Percentiles rank a stretch among this genome's conserved stretches.
phyloP scores from a whole-genome alignment of 1,284 basidiomycete species.

The Ustilago xerochloae region DNA sequence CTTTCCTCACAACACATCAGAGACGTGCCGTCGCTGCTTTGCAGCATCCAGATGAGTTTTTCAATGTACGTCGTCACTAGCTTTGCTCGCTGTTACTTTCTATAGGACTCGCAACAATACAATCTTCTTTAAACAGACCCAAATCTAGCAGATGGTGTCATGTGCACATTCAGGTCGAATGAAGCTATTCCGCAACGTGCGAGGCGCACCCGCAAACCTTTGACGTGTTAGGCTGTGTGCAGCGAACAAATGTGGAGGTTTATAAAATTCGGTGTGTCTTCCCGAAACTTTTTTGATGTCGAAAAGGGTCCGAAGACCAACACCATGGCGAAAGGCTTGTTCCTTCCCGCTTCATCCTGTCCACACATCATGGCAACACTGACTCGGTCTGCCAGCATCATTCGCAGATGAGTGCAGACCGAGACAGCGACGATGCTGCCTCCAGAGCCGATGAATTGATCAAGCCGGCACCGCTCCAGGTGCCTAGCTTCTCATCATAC shows the following conservation, averaged over 20 bases:
- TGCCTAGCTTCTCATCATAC: slow-evolving; percentile 14
- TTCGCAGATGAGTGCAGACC: slow-evolving; percentile 26
- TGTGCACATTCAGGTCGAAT: no score
- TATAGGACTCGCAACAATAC: background rate
- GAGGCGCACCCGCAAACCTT: no score
- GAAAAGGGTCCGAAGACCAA: slow-evolving; percentile 5
- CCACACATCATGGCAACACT: no score
- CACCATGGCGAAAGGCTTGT: background rate
- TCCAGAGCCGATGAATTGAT: no score
- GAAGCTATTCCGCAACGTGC: no score
- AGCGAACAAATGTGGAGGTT: background rate
- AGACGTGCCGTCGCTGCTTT: slow-evolving; percentile 91
- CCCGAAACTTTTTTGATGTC: slow-evolving; percentile 4
- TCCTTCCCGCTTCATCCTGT: no score
- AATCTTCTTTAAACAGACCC: no score
- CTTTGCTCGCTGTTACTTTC: no score
- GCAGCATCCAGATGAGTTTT: slow-evolving; percentile 90
- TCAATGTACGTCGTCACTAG: slow-evolving; percentile 67
- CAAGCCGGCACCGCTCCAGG: background rate
- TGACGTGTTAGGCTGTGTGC: background rate
- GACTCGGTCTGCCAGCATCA: slow-evolving; percentile 27
- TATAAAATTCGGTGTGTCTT: background rate
- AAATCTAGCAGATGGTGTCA: no score
- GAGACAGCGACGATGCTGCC: background rate
- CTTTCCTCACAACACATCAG: slow-evolving; percentile 94